Evolutionary conservation across 768 basidiomycete species (phyloP).

Genomic region (Mrakia frigida): DNA sequence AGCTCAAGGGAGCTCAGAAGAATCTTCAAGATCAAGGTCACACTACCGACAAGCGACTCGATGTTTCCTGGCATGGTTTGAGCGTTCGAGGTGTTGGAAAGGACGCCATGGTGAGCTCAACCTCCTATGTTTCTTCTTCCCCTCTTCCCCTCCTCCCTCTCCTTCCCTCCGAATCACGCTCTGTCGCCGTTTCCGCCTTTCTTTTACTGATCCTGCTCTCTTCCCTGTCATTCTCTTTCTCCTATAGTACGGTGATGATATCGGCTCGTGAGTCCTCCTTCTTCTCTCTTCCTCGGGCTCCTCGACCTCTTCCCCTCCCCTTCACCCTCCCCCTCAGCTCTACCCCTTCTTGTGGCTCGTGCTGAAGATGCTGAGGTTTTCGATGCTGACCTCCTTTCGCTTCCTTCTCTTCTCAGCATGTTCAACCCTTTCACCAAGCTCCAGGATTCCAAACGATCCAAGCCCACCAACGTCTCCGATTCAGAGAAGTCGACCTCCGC

Average conservation of each 20-base stretch:
- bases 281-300: background rate
- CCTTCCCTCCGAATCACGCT: conserved; percentile 34
- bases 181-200: too few species aligned
- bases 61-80: conserved; percentile 67
- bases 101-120: conserved; percentile 8
- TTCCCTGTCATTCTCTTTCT: too few species aligned
- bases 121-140: background rate
- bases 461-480: background rate
- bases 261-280: background rate
- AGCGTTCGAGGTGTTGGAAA: conserved; percentile 59
- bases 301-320: background rate
- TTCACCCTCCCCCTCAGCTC: background rate
- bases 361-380: background rate
- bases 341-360: conserved; percentile 38
- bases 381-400: too few species aligned
- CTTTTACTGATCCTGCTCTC: too few species aligned
- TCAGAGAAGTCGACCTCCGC: background rate
- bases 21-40: conserved; percentile 62
- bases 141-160: conserved; percentile 28
- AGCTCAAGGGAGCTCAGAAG: conserved; percentile 62
- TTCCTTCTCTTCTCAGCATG: conserved; percentile 11
- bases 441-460: conserved; percentile 18
- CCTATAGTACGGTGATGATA: too few species aligned
- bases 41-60: conserved; percentile 66
- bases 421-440: conserved; percentile 29